Percentiles rank a stretch among this genome's conserved stretches.
Conservation (phyloP, 169 alveolate species). For the Theileria luwenshuni region DNA sequence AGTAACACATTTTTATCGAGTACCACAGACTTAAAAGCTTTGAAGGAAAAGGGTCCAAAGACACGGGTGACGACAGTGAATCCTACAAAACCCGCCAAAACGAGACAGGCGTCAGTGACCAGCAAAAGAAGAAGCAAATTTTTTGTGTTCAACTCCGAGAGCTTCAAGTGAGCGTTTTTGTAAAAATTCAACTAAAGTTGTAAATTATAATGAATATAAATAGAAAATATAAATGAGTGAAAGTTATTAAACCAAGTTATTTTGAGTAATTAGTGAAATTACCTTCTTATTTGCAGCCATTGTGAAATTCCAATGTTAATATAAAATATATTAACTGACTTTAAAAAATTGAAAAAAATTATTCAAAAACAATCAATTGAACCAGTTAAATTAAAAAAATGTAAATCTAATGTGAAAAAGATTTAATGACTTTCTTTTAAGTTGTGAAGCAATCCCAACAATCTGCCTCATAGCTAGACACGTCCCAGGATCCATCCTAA, state of each 20-base stretch:
- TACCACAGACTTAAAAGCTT: constrained; percentile 15
- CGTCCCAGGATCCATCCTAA: neutral
- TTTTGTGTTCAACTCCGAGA: constrained; percentile 19
- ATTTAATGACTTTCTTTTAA: neutral
- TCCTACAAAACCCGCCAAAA: constrained; percentile 33
- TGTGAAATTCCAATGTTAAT: neutral
- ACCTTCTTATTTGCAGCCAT: constrained; percentile 11
- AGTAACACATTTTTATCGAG: constrained; percentile 12
- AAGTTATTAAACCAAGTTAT: neutral
- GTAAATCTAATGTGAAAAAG: neutral
- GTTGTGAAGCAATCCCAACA: constrained; percentile 19
- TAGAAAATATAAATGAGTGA: neutral
- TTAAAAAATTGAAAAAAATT: neutral
- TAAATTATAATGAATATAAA: neutral
- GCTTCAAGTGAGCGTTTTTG: constrained; percentile 29
- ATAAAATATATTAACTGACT: neutral
- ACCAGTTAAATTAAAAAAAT: neutral
- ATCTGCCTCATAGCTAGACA: constrained; percentile 14
- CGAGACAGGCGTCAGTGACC: constrained; percentile 29
- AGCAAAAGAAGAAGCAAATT: constrained; percentile 23
- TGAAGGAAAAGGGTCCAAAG: constrained; percentile 24
- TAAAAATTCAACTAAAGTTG: neutral
- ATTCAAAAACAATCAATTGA: neutral
- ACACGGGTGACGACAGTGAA: constrained; percentile 29
- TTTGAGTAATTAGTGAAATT: neutral